Percentiles rank a stretch among this genome's conserved stretches.
These are phyloP conservation scores for Mucor lusitanicus DNA, from an alignment of 371 early-diverging fungal species.

Conservation along the genomic window DNA sequence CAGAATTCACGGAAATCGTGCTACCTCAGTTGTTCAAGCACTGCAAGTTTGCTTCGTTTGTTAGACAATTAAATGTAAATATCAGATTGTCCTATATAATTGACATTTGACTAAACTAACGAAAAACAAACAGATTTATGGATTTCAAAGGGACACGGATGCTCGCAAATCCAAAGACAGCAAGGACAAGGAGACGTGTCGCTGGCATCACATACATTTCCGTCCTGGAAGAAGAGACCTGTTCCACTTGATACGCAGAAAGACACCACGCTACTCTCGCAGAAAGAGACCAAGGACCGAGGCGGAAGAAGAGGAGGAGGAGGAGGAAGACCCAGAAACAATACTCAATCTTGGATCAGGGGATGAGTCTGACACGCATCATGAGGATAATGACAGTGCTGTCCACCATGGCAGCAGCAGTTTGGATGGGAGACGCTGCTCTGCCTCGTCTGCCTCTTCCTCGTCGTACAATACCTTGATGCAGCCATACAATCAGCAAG, in stretches of 20 bases:
- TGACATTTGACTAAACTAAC: not conserved
- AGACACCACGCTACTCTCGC: constrained; percentile 39
- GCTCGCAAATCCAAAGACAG: constrained; percentile 56
- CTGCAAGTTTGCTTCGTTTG: constrained; percentile 56
- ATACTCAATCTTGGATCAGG: constrained; percentile 15
- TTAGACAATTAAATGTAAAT: constrained; percentile 51
- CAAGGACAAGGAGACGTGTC: constrained; percentile 44
- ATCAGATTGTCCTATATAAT: not conserved
- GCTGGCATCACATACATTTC: constrained; percentile 50
- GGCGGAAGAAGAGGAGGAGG: constrained; percentile 19
- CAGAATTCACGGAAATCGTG: constrained; percentile 49
- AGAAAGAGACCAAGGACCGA: constrained; percentile 19
- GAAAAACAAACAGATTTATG: constrained; percentile 39
- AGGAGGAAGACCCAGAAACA: constrained; percentile 22
- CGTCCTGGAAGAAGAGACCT: constrained; percentile 43
- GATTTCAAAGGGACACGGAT: constrained; percentile 53
- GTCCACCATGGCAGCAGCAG: not conserved
- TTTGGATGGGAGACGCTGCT: constrained; percentile 17
- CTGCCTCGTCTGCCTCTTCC: constrained; percentile 20
- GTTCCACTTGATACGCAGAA: constrained; percentile 46
- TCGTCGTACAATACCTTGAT: constrained; percentile 4
- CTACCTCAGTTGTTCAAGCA: constrained; percentile 50
- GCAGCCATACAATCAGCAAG: not conserved
- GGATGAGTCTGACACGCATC: constrained; percentile 6
- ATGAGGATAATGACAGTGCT: not conserved